A percentile compares a stretch with the other conserved stretches of the same genome.
These are phyloP conservation scores for Aquilaria sinensis DNA, from an alignment of 345 rosid species.

Conservation along the genomic window DNA sequence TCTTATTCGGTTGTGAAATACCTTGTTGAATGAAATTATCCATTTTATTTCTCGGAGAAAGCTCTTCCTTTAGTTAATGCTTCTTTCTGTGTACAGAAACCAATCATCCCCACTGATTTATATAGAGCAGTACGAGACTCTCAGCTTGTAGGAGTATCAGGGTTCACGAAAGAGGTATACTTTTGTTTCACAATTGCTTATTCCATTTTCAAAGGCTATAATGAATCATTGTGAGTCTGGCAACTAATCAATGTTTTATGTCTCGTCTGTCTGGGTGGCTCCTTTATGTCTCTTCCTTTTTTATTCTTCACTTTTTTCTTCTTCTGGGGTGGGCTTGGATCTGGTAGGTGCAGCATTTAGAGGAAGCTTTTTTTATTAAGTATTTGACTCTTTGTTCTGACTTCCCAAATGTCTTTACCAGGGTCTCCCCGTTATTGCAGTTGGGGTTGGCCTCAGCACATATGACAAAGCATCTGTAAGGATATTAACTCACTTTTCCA, in stretches of 20 bases:
- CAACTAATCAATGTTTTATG: too few species aligned
- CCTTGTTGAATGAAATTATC: constrained; percentile 10
- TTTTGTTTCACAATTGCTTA: constrained; percentile 12
- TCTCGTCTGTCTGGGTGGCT: too few species aligned
- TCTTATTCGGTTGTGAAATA: background rate
- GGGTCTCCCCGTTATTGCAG: constrained; percentile 93
- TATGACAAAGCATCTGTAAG: constrained; percentile 95
- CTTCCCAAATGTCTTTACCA: constrained; percentile 16
- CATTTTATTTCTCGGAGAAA: constrained; percentile 3
- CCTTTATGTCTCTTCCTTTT: too few species aligned
- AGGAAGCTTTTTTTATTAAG: constrained; percentile 8
- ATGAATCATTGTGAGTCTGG: too few species aligned
- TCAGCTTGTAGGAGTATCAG: constrained; percentile 88
- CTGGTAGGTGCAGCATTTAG: background rate
- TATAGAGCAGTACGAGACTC: constrained; percentile 85
- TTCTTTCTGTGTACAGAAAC: constrained; percentile 47
- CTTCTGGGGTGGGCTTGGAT: too few species aligned
- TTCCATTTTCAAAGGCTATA: too few species aligned
- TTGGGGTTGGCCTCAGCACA: constrained; percentile 90
- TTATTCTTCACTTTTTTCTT: too few species aligned
- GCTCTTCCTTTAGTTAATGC: background rate
- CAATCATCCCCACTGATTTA: constrained; percentile 73
- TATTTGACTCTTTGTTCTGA: background rate
- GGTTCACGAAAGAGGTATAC: constrained; percentile 83
- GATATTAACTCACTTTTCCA: constrained; percentile 1